Evolutionary conservation across 2,329 filamentous ascomycete genomes (phyloP).

Genomic region (Fusarium pseudocircinatum): DNA sequence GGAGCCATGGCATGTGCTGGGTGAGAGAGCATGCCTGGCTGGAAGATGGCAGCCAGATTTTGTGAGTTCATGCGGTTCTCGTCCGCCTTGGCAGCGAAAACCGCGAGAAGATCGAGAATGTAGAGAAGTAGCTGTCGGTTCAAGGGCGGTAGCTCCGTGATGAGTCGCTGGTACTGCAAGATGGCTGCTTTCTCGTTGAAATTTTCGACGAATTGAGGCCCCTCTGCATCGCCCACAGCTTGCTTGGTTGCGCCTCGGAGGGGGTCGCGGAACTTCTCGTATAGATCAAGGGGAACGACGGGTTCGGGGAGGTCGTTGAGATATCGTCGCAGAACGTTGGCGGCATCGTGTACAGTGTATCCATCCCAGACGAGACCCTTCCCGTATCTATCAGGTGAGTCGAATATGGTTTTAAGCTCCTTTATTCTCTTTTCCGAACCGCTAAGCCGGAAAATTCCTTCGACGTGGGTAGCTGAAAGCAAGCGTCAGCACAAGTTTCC

Average conservation of each 20-base stretch:
- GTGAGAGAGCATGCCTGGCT: constrained; percentile 94
- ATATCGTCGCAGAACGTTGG: constrained; percentile 94
- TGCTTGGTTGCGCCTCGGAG: constrained; percentile 77
- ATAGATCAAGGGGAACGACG: constrained; percentile 93
- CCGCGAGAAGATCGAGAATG: constrained; percentile 92
- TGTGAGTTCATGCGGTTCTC: constrained; percentile 96
- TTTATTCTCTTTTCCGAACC: constrained; percentile 99
- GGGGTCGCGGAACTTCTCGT: constrained; percentile 89
- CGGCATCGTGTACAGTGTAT: constrained; percentile 97
- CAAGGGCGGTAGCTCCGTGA: constrained; percentile 90
- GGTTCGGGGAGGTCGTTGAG: constrained; percentile 96
- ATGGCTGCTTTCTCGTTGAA: constrained; percentile 76
- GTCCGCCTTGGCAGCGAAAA: constrained; percentile 96
- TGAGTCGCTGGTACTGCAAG: constrained; percentile 83
- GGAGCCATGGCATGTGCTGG: constrained; percentile 95
- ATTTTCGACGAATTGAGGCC: constrained; percentile 74
- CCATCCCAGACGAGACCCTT: constrained; percentile 98
- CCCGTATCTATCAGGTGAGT: constrained; percentile 93
- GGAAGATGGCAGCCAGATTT: constrained; percentile 96
- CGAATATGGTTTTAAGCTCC: constrained; percentile 89
- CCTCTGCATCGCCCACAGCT: constrained; percentile 74
- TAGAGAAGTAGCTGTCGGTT: constrained; percentile 95
- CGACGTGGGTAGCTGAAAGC: constrained; percentile 82
- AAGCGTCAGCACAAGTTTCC: constrained; percentile 36
- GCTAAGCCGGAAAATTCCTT: constrained; percentile 95